phyloP scores from a whole-genome alignment of 306 rosid genomes.

The Castanospermum australe region DNA sequence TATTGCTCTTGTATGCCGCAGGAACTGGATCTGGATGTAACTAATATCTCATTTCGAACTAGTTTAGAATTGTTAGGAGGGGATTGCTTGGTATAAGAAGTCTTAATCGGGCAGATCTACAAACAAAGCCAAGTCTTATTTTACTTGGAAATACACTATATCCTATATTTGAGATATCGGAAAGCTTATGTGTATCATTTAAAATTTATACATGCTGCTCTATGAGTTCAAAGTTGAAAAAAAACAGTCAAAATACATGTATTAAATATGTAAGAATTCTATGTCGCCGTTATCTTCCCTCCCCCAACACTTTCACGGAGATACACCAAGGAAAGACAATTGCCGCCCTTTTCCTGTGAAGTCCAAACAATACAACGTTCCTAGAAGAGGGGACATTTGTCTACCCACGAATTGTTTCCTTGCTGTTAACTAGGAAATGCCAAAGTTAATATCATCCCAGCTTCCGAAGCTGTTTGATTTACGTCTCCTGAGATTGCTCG shows the following conservation, averaged over 20 bases:
- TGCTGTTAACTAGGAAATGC: slow-evolving; percentile 12
- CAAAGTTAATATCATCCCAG: slow-evolving; percentile 25
- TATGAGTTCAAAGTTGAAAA: slow-evolving; percentile 8
- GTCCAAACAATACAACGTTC: slow-evolving; percentile 2
- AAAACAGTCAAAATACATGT: slow-evolving; percentile 7
- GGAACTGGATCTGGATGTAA: no score
- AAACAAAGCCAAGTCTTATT: no score
- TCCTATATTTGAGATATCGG: background rate
- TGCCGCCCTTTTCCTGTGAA: background rate
- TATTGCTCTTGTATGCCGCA: background rate
- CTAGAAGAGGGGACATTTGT: no score
- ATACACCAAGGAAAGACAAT: background rate
- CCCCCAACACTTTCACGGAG: background rate
- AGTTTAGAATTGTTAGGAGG: no score
- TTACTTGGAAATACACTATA: background rate
- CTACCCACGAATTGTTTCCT: background rate
- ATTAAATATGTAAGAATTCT: background rate
- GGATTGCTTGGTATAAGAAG: no score
- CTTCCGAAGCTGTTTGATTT: slow-evolving; percentile 28
- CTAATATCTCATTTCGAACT: no score
- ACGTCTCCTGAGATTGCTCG: slow-evolving; percentile 18
- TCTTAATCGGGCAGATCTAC: no score
- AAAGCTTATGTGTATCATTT: background rate
- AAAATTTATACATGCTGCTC: slow-evolving; percentile 8
- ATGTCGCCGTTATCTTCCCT: background rate